Percentiles rank a stretch among this genome's conserved stretches.
Conservation (phyloP, 2,329 filamentous ascomycete species). For the Didymella pinodella region DNA sequence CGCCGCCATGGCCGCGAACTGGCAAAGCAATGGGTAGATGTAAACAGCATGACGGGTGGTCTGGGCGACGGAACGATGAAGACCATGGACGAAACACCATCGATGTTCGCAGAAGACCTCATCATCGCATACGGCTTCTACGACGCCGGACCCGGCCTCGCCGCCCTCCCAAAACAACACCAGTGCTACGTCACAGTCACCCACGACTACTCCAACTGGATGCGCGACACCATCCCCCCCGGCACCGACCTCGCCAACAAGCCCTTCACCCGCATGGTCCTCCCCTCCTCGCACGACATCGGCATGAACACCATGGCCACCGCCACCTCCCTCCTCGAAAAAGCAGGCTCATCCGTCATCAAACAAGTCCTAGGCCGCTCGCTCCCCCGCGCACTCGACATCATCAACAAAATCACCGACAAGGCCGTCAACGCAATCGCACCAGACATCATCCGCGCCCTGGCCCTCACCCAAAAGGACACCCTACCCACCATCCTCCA, state of each 20-base stretch:
- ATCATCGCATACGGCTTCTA: slow-evolving; percentile 60
- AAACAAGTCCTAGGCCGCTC: slow-evolving; percentile 42
- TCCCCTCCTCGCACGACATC: slow-evolving; percentile 59
- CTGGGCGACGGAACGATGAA: slow-evolving; percentile 53
- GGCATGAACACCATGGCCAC: slow-evolving; percentile 63
- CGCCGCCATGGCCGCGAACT: slow-evolving; percentile 52
- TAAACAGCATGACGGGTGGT: slow-evolving; percentile 58
- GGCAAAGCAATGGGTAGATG: slow-evolving; percentile 55
- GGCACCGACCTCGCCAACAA: slow-evolving; percentile 51
- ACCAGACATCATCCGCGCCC: slow-evolving; percentile 57
- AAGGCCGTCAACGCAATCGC: slow-evolving; percentile 41
- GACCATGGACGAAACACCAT: slow-evolving; percentile 35
- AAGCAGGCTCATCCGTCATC: slow-evolving; percentile 44
- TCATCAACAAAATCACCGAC: slow-evolving; percentile 43
- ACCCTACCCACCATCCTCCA: slow-evolving; percentile 54
- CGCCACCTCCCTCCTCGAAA: slow-evolving; percentile 51
- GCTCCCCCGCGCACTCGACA: slow-evolving; percentile 33
- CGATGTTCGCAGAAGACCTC: slow-evolving; percentile 46
- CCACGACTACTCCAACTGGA: slow-evolving; percentile 56
- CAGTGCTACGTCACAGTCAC: slow-evolving; percentile 56
- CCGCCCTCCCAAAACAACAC: slow-evolving; percentile 55
- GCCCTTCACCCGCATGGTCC: slow-evolving; percentile 55
- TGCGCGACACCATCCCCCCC: slow-evolving; percentile 53
- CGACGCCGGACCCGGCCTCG: slow-evolving; percentile 56
- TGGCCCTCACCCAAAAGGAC: slow-evolving; percentile 63